Percentiles rank a stretch among this genome's conserved stretches.
Conservation (phyloP, 176 grass and related monocot genomes). For the Stipa capillata region DNA sequence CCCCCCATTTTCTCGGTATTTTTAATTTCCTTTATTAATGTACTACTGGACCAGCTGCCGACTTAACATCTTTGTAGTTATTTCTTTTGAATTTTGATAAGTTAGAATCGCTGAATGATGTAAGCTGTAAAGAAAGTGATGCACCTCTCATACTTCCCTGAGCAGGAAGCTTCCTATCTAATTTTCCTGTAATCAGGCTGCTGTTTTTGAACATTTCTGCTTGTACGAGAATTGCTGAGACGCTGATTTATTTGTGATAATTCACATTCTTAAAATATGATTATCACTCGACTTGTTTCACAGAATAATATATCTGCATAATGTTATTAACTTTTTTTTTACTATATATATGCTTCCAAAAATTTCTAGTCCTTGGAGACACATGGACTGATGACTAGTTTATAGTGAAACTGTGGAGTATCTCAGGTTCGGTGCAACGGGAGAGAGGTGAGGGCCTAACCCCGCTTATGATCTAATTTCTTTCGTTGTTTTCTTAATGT, state of each 20-base stretch:
- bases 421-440: too few species aligned
- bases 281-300: not conserved
- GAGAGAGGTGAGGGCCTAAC: too few species aligned
- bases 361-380: too few species aligned
- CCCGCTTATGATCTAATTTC: too few species aligned
- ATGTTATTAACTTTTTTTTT: too few species aligned
- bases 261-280: too few species aligned
- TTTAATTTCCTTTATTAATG: slow-evolving; percentile 8
- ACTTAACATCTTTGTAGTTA: slow-evolving; percentile 21
- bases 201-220: not conserved
- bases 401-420: too few species aligned
- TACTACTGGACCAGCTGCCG: slow-evolving; percentile 1
- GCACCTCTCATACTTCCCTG: not conserved
- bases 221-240: slow-evolving; percentile 2
- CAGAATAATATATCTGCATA: not conserved
- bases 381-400: too few species aligned
- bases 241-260: not conserved
- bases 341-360: too few species aligned
- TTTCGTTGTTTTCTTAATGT: too few species aligned
- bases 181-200: not conserved
- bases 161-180: slow-evolving; percentile 2
- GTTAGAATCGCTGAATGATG: slow-evolving; percentile 14
- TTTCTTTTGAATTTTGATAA: slow-evolving; percentile 22
- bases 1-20: not conserved
- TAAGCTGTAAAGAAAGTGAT: slow-evolving; percentile 18